Evolutionary conservation across 2,329 filamentous ascomycete species (phyloP).

Genomic region (Aspergillus candidus): DNA sequence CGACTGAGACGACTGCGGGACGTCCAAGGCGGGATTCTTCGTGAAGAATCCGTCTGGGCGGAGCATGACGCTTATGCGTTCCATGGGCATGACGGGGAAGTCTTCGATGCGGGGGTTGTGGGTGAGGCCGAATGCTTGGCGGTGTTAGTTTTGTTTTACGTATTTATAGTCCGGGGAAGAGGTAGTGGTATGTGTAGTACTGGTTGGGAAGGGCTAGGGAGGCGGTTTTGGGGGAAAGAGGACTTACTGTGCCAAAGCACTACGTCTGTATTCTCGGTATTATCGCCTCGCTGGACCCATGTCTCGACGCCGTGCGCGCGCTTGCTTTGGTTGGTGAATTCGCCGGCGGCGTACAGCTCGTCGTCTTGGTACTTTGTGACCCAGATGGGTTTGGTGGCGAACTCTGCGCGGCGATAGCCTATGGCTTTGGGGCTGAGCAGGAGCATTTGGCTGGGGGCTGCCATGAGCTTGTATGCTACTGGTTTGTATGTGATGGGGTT

Average conservation of each 20-base stretch:
- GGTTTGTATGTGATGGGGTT: conserved; percentile 52
- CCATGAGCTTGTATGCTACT: conserved; percentile 52
- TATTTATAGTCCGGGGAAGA: neutral
- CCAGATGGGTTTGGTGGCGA: conserved; percentile 51
- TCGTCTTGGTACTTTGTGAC: conserved; percentile 50
- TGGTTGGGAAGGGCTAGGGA: conserved; percentile 25
- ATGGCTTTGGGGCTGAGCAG: conserved; percentile 45
- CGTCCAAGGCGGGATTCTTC: conserved; percentile 47
- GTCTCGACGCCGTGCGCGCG: conserved; percentile 49
- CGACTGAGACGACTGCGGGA: conserved; percentile 36
- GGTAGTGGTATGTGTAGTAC: neutral
- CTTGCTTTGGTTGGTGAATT: conserved; percentile 54
- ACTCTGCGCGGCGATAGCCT: conserved; percentile 48
- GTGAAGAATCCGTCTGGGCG: conserved; percentile 49
- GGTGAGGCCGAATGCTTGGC: conserved; percentile 49
- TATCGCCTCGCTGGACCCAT: conserved; percentile 45
- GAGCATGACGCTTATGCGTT: conserved; percentile 45
- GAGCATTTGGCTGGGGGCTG: conserved; percentile 54
- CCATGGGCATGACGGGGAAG: conserved; percentile 63
- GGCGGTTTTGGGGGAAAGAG: neutral
- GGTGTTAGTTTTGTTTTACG: conserved; percentile 7
- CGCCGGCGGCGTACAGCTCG: conserved; percentile 50
- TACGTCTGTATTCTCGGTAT: conserved; percentile 43
- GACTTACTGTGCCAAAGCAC: conserved; percentile 36
- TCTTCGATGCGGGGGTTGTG: conserved; percentile 61